Evolutionary conservation across 306 rosid genomes (phyloP).

Genomic region (Castanopsis chinensis): DNA sequence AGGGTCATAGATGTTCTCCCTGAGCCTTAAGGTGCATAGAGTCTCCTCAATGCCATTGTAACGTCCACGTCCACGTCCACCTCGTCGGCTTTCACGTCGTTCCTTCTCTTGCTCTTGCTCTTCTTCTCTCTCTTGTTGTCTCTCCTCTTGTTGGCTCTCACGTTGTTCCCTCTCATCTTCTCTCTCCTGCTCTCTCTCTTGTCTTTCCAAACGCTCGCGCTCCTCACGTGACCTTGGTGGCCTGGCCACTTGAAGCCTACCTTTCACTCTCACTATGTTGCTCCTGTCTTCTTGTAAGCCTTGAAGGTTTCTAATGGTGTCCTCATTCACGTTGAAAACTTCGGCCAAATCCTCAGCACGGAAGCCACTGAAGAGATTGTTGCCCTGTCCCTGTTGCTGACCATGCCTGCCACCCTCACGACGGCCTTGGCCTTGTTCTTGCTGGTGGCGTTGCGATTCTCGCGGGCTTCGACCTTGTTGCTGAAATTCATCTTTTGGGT

Average conservation of each 20-base stretch:
- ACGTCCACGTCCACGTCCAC: neutral
- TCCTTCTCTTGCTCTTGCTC: neutral
- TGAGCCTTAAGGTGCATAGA: neutral
- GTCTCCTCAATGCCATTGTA: too few species aligned
- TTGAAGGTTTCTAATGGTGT: constrained; percentile 21
- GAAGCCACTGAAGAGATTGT: constrained; percentile 52
- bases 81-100: neutral
- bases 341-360: constrained; percentile 30
- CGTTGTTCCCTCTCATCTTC: neutral
- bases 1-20: constrained; percentile 34
- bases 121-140: neutral
- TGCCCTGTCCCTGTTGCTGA: neutral
- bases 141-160: neutral
- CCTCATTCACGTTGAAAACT: constrained; percentile 19
- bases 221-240: constrained; percentile 27
- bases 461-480: neutral
- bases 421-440: neutral
- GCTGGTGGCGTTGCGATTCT: neutral
- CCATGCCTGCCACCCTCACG: neutral
- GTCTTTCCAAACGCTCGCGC: constrained; percentile 10
- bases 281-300: constrained; percentile 30
- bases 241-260: constrained; percentile 28
- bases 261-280: constrained; percentile 41
- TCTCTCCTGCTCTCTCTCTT: neutral
- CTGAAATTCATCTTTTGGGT: constrained; percentile 30